phyloP scores from a whole-genome alignment of 805 yeast species.

The Jamesozyma lodderae region DNA sequence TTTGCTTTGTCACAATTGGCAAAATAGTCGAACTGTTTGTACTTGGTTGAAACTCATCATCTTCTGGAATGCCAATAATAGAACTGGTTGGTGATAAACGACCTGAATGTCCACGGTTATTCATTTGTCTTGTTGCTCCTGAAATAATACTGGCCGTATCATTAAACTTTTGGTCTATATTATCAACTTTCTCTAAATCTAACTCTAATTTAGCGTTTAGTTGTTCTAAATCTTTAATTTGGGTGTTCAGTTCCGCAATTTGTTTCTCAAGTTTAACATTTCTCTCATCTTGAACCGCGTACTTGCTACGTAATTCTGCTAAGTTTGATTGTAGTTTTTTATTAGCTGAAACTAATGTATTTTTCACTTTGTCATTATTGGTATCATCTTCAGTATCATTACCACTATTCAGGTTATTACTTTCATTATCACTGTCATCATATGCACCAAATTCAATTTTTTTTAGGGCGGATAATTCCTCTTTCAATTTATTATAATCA shows the following conservation, averaged over 20 bases:
- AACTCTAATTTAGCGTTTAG: slow-evolving; percentile 59
- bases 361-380: slow-evolving; percentile 36
- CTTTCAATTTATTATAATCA: slow-evolving; percentile 76
- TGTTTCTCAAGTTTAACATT: slow-evolving; percentile 35
- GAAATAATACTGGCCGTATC: slow-evolving; percentile 62
- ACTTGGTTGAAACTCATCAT: slow-evolving; percentile 15
- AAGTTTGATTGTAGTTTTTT: slow-evolving; percentile 64
- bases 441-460: slow-evolving; percentile 65
- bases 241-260: slow-evolving; percentile 29
- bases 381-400: too few relatives aligned
- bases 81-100: slow-evolving; percentile 46
- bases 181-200: slow-evolving; percentile 57
- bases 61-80: slow-evolving; percentile 39
- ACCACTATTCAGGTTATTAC: slow-evolving; percentile 24
- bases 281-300: slow-evolving; percentile 37
- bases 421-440: slow-evolving; percentile 20
- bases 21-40: slow-evolving; percentile 44
- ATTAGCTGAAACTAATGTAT: slow-evolving; percentile 59
- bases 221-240: slow-evolving; percentile 35
- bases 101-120: slow-evolving; percentile 24
- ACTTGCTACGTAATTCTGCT: slow-evolving; percentile 53
- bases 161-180: slow-evolving; percentile 30
- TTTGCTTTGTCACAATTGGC: slow-evolving; percentile 86
- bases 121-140: slow-evolving; percentile 38
- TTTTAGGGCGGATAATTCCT: slow-evolving; percentile 62